Base-by-base conservation (phyloP, 2,329 filamentous ascomycete species). In the Knufia fluminis region DNA sequence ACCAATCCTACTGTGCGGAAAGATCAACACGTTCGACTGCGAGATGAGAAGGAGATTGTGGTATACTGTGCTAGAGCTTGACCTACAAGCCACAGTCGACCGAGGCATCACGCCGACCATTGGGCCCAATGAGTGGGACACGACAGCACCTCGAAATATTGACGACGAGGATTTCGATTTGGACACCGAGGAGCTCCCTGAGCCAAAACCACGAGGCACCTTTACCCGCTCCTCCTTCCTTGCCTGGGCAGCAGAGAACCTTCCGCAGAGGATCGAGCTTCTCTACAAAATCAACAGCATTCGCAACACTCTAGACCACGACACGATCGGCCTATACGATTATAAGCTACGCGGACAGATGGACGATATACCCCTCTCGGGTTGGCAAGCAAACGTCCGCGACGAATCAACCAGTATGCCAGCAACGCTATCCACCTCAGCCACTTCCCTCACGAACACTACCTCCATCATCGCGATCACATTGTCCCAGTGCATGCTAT, bases 21-120 rank as follows among this genome's bases (percentile, higher is more conserved):
- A 58, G 22, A 64, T 68, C 8, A 64, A 63, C 2, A 60, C 65
- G 2, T 73, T 73, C 24, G 71, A 76, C 35, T 70, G 72, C 47
- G 72, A 76, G 51, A 72, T 77, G 70, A 71, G 77, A 46, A 68
- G 74, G 46, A 68, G 77, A 38, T 62, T 81, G 2, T 81, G 78
- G 78, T 68, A 67, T 1, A 78, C 77, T 1, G 74, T 79, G 8
- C 62, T 75, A 8, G 76, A 80, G 55, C 61, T 80, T 22, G 77
- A 80, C 49, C 60, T 79, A 1, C 76, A 79, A 55, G 68, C 74
- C 0, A 74, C 75, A 1, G 62, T 79, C 12, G 75, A 79, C 52
- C 68, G 69, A 10, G 78, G 78, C 1, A 73, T 80, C 64, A 70
- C 73, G 2, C 71, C 76, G 33, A 66, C 64, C 1, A 49, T 71